Evolutionary conservation across 163 green algal genomes (phyloP).

Genomic region (Volvox carteri): DNA sequence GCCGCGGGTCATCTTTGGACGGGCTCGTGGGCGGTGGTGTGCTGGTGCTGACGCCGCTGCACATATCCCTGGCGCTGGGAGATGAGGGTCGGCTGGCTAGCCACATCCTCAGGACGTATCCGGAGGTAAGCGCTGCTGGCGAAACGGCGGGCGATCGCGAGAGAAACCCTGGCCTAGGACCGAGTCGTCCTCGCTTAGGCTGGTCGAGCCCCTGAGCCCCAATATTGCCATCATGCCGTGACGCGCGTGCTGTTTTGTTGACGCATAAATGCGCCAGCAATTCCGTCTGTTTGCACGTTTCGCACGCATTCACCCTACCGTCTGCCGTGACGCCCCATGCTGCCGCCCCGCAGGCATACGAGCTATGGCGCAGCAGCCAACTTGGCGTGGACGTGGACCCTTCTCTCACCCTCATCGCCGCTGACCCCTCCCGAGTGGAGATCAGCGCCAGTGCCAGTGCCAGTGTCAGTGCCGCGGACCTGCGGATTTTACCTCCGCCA

Average conservation of each 20-base stretch:
- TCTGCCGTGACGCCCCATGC: no score
- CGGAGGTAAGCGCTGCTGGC: constrained; percentile 38
- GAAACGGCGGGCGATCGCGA: no score
- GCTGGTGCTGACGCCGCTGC: constrained; percentile 48
- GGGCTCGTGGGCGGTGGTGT: constrained; percentile 10
- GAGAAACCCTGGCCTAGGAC: no score
- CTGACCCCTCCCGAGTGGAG: neutral
- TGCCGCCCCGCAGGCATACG: neutral
- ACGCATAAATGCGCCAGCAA: no score
- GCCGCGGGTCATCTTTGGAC: neutral
- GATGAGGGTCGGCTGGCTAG: constrained; percentile 11
- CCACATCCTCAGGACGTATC: constrained; percentile 33
- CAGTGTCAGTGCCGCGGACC: neutral
- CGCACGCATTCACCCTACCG: no score
- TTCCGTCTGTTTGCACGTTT: no score
- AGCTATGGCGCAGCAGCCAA: neutral
- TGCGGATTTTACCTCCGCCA: neutral
- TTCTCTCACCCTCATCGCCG: neutral
- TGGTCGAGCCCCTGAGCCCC: no score
- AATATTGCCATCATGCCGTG: no score
- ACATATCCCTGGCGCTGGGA: constrained; percentile 33
- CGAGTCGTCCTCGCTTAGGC: no score
- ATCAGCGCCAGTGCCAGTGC: neutral
- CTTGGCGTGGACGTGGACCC: neutral
- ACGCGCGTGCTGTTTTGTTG: no score